phyloP scores from a whole-genome alignment of 2,329 filamentous ascomycete species.

The Colletotrichum navitas region DNA sequence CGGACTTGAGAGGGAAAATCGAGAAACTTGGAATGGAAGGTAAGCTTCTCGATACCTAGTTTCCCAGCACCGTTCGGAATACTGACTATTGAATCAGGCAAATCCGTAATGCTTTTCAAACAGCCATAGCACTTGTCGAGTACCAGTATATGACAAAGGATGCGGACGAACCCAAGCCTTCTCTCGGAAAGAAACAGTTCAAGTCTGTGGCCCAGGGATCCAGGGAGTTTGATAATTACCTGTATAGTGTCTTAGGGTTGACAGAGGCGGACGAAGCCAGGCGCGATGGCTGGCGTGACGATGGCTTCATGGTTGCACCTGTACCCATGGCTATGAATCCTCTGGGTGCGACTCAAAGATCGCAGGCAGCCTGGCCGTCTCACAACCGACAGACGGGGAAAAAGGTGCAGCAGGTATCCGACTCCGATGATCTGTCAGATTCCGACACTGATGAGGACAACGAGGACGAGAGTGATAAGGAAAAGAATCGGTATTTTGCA shows the following conservation, averaged over 20 bases:
- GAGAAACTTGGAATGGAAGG: conserved; percentile 43
- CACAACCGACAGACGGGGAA: background rate
- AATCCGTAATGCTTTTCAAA: conserved; percentile 47
- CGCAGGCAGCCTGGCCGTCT: background rate
- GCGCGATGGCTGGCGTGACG: conserved; percentile 8
- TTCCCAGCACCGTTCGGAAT: accelerated
- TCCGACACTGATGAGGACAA: background rate
- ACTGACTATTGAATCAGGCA: conserved; percentile 36
- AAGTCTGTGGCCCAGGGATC: conserved; percentile 1
- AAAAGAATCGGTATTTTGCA: background rate
- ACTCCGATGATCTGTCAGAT: background rate
- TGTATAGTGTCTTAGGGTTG: background rate
- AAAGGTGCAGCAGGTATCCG: background rate
- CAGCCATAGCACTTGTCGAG: conserved; percentile 43
- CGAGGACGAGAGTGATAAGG: background rate
- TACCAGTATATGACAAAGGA: conserved; percentile 17
- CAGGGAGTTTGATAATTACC: conserved; percentile 10
- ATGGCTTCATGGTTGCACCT: background rate
- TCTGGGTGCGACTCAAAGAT: background rate
- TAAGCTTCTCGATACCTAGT: background rate
- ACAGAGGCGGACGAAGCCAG: background rate
- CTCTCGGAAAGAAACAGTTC: conserved; percentile 8
- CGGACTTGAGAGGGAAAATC: conserved; percentile 2
- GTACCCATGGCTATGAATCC: background rate
- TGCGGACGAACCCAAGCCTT: background rate